Evolutionary conservation across 352 stramenopile species (phyloP).

Genomic region (Phytophthora idaei): DNA sequence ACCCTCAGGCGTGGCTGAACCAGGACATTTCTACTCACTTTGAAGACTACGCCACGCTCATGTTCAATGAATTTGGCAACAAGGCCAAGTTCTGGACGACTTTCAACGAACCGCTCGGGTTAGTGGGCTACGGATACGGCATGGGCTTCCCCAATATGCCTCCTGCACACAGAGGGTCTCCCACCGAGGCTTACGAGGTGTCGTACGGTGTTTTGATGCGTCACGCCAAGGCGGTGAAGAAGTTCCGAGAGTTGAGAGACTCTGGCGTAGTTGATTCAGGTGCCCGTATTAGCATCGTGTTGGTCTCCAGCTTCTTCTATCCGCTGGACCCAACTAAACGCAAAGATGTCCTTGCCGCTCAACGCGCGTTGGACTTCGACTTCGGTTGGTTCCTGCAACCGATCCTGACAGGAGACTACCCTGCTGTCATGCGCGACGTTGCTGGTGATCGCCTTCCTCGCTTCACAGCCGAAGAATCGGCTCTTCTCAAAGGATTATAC

Average conservation of each 20-base stretch:
- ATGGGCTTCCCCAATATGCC: slow-evolving; percentile 54
- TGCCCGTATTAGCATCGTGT: slow-evolving; percentile 92
- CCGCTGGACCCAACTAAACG: slow-evolving; percentile 74
- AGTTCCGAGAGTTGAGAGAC: slow-evolving; percentile 83
- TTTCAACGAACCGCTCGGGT: slow-evolving; percentile 93
- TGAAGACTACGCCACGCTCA: slow-evolving; percentile 86
- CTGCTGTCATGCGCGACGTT: slow-evolving; percentile 85
- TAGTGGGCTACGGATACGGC: slow-evolving; percentile 88
- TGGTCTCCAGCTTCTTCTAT: slow-evolving; percentile 83
- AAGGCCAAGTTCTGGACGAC: slow-evolving; percentile 95
- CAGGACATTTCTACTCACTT: slow-evolving; percentile 66
- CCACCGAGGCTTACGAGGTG: slow-evolving; percentile 46
- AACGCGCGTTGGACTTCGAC: slow-evolving; percentile 88
- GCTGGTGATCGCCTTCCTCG: slow-evolving; percentile 83
- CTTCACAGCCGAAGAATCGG: slow-evolving; percentile 85
- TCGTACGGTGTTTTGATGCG: slow-evolving; percentile 92
- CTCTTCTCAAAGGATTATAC: slow-evolving; percentile 76
- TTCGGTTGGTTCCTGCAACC: slow-evolving; percentile 94
- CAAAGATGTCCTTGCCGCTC: slow-evolving; percentile 63
- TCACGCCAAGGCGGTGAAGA: slow-evolving; percentile 85
- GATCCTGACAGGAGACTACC: slow-evolving; percentile 92
- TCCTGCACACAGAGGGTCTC: slow-evolving; percentile 37
- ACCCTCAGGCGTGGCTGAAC: slow-evolving; percentile 53
- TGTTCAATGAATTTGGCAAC: slow-evolving; percentile 90
- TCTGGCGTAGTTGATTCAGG: slow-evolving; percentile 33